These are phyloP conservation scores for Durio zibethinus DNA, from an alignment of 345 rosid species.

Conservation along the genomic window DNA sequence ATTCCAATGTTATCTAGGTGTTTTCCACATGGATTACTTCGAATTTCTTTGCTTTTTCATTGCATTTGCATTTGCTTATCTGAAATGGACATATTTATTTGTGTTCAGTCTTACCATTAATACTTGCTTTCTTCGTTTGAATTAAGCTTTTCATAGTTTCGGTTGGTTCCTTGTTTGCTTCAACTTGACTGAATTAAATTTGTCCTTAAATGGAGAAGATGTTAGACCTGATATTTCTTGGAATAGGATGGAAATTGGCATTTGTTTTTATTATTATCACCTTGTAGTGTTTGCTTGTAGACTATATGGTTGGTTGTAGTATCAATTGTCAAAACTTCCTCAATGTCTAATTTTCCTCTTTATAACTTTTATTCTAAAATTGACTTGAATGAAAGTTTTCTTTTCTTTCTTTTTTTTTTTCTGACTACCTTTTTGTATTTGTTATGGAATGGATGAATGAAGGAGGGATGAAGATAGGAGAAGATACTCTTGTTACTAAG, in stretches of 20 bases:
- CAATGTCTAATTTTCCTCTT: neutral
- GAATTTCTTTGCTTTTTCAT: neutral
- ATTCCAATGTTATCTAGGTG: neutral
- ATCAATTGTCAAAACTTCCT: slow-evolving; percentile 1
- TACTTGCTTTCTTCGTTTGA: neutral
- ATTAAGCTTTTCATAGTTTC: neutral
- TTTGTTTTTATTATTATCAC: neutral
- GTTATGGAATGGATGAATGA: slow-evolving; percentile 21
- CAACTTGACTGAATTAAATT: neutral
- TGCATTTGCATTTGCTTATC: neutral
- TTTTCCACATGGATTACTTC: neutral
- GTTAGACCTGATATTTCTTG: neutral
- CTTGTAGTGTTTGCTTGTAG: neutral
- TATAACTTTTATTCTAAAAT: neutral
- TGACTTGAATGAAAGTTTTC: neutral
- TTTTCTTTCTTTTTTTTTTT: neutral
- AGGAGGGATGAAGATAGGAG: slow-evolving; percentile 11
- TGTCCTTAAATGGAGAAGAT: neutral
- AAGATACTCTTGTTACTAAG: neutral
- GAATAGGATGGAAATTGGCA: neutral
- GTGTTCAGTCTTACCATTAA: neutral
- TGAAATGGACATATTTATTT: neutral
- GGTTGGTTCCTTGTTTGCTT: neutral
- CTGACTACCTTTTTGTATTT: neutral
- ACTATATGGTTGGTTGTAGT: neutral